A percentile compares a stretch with the other conserved stretches of the same genome.
phyloP scores from a whole-genome alignment of 2,329 filamentous ascomycete genomes.

The Phaeosphaeria sp. region DNA sequence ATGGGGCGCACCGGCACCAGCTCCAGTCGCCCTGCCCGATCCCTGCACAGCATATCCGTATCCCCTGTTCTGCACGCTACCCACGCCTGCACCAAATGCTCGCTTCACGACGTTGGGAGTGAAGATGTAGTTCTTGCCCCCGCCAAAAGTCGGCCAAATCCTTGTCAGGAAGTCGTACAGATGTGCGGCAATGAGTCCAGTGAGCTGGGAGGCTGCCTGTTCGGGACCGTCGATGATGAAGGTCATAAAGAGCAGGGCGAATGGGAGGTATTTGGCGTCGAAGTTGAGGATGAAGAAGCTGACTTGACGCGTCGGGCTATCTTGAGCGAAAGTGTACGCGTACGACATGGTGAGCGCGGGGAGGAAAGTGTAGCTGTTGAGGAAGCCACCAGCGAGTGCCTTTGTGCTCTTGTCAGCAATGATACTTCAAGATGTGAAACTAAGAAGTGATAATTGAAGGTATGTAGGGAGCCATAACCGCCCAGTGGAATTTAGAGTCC shows the following conservation, averaged over 20 bases:
- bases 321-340: constrained; percentile 84
- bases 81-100: constrained; percentile 64
- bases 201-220: constrained; percentile 68
- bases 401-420: constrained; percentile 50
- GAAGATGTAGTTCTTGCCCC: constrained; percentile 76
- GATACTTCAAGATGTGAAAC: constrained; percentile 10
- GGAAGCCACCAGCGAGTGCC: constrained; percentile 61
- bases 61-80: constrained; percentile 54
- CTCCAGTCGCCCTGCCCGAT: constrained; percentile 23
- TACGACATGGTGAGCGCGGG: constrained; percentile 76
- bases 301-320: constrained; percentile 77
- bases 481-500: constrained; percentile 61
- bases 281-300: constrained; percentile 85
- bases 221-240: constrained; percentile 70
- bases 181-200: constrained; percentile 87
- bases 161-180: constrained; percentile 88
- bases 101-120: constrained; percentile 76
- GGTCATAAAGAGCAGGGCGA: constrained; percentile 77
- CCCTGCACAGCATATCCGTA: constrained; percentile 69
- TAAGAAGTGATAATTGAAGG: constrained; percentile 15
- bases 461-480: constrained; percentile 73
- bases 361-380: constrained; percentile 61
- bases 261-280: constrained; percentile 81
- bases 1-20: constrained; percentile 9
- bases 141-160: constrained; percentile 87